phyloP scores from a whole-genome alignment of 306 rosid genomes.

The Pachyrhizus erosus region DNA sequence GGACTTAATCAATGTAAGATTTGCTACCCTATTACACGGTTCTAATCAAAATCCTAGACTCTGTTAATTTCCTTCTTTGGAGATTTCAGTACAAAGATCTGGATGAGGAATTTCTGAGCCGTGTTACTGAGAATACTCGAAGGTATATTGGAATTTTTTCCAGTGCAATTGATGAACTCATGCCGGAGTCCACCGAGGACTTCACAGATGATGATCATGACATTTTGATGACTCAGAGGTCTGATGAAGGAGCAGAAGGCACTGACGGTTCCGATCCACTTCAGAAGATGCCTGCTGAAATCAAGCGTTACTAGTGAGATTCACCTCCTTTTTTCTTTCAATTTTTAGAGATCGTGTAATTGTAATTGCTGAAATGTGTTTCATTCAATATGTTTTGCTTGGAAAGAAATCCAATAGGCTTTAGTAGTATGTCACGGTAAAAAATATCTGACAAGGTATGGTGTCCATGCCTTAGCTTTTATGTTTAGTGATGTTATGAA shows the following conservation, averaged over 20 bases:
- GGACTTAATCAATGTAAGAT: conserved; percentile 69
- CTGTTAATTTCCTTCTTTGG: background rate
- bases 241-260: conserved; percentile 82
- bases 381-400: background rate
- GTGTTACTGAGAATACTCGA: conserved; percentile 85
- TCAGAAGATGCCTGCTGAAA: conserved; percentile 96
- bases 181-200: conserved; percentile 86
- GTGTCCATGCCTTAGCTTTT: conserved; percentile 7
- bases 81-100: conserved; percentile 71
- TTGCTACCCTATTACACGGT: background rate
- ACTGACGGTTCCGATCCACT: conserved; percentile 76
- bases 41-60: background rate
- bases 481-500: no score
- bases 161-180: conserved; percentile 83
- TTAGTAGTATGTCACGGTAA: background rate
- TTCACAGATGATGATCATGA: conserved; percentile 94
- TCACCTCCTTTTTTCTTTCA: background rate
- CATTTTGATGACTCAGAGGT: conserved; percentile 92
- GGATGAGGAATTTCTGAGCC: conserved; percentile 83
- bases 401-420: background rate
- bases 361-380: background rate
- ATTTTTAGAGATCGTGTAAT: conserved; percentile 2
- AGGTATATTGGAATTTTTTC: conserved; percentile 81
- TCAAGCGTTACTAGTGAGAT: conserved; percentile 87
- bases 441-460: background rate